These are phyloP conservation scores for Aspergillus coremiiformis DNA, from an alignment of 495 filamentous ascomycete genomes.

Conservation along the genomic window DNA sequence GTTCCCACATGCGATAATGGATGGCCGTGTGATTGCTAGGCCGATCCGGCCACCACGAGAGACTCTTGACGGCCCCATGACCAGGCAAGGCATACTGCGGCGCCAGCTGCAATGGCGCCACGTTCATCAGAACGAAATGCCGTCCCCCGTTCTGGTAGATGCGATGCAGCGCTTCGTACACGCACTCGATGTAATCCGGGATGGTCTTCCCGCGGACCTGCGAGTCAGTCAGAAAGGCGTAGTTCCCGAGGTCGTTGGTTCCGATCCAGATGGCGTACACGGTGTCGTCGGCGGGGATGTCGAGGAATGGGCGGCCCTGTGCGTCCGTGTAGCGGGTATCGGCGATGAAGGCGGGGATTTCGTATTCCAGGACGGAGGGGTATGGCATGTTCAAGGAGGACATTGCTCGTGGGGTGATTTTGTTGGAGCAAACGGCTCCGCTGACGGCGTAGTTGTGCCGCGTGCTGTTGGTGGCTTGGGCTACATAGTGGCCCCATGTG, in stretches of 20 bases:
- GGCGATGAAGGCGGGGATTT: slow-evolving; percentile 60
- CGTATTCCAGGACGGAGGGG: slow-evolving; percentile 58
- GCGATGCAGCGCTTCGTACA: slow-evolving; percentile 49
- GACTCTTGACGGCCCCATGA: slow-evolving; percentile 43
- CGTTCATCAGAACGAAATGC: slow-evolving; percentile 62
- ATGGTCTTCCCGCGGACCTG: slow-evolving; percentile 52
- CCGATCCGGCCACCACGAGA: slow-evolving; percentile 56
- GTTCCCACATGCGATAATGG: slow-evolving; percentile 53
- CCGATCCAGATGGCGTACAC: slow-evolving; percentile 74
- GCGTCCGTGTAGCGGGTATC: slow-evolving; percentile 42
- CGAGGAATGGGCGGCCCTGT: slow-evolving; percentile 40
- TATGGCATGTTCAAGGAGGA: slow-evolving; percentile 42
- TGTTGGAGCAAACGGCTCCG: slow-evolving; percentile 64
- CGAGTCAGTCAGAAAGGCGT: slow-evolving; percentile 55
- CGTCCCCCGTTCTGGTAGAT: slow-evolving; percentile 59
- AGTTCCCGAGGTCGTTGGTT: slow-evolving; percentile 63
- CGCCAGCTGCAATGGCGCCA: slow-evolving; percentile 52
- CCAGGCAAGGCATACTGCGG: slow-evolving; percentile 51
- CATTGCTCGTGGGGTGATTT: slow-evolving; percentile 48
- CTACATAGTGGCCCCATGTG: slow-evolving; percentile 59
- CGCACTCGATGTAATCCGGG: slow-evolving; percentile 55
- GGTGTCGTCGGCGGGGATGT: slow-evolving; percentile 47
- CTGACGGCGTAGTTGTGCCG: slow-evolving; percentile 68
- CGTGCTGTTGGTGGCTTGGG: slow-evolving; percentile 45
- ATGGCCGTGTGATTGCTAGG: slow-evolving; percentile 49